Percentiles rank a stretch among this genome's conserved stretches.
Conservation (phyloP, 176 grass and related monocot genomes). For the Oryza meyeriana region DNA sequence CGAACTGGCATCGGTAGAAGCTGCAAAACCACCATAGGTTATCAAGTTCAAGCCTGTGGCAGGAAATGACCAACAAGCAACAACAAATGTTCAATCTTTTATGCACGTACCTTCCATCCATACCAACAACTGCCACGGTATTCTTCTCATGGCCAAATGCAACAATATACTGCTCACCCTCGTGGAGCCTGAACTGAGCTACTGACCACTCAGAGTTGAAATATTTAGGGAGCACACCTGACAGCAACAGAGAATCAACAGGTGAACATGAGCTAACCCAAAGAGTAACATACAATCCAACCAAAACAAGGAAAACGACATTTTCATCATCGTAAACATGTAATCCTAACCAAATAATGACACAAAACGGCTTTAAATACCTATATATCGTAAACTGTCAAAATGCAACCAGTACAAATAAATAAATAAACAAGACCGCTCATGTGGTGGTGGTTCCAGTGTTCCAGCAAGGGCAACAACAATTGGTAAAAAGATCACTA, state of each 20-base stretch:
- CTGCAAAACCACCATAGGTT: conserved; percentile 30
- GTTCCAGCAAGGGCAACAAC: not conserved
- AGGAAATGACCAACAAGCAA: not conserved
- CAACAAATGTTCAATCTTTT: not conserved
- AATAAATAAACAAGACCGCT: not conserved
- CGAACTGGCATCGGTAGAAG: conserved; percentile 92
- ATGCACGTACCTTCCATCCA: conserved; percentile 76
- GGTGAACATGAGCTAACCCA: not conserved
- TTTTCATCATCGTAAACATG: not conserved
- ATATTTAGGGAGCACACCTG: conserved; percentile 95
- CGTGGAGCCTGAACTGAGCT: conserved; percentile 92
- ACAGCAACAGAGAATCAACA: conserved; percentile 8
- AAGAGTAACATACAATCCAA: not conserved
- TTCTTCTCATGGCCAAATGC: conserved; percentile 98
- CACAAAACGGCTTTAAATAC: not conserved
- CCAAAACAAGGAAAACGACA: not conserved
- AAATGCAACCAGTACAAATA: not conserved
- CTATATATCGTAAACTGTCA: not conserved
- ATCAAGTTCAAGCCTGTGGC: not conserved
- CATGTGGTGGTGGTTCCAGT: not conserved
- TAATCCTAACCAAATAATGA: not conserved
- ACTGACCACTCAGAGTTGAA: conserved; percentile 99
- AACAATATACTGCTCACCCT: conserved; percentile 86
- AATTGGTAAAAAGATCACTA: not conserved
- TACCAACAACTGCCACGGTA: conserved; percentile 87